These are phyloP conservation scores for Quercus berberidifolia DNA, from an alignment of 306 rosid species.

Conservation along the genomic window DNA sequence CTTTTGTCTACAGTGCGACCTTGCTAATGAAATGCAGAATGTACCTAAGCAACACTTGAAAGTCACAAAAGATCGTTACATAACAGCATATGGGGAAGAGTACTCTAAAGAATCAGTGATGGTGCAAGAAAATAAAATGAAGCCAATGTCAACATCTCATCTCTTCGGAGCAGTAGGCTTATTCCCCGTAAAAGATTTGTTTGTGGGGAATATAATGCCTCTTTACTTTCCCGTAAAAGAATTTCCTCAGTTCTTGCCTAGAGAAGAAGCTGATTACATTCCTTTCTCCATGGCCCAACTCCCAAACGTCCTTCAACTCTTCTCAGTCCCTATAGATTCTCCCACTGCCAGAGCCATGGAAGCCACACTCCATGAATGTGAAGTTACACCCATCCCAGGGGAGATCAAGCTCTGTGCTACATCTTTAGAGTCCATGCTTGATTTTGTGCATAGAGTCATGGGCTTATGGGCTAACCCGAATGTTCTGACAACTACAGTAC, in stretches of 20 bases:
- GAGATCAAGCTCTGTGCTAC: slow-evolving; percentile 54
- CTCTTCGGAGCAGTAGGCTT: slow-evolving; percentile 48
- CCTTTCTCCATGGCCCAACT: slow-evolving; percentile 50
- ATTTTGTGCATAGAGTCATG: slow-evolving; percentile 28
- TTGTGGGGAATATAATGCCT: slow-evolving; percentile 44
- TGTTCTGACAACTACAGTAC: slow-evolving; percentile 30
- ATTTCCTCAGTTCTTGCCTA: slow-evolving; percentile 30
- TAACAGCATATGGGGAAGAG: not conserved
- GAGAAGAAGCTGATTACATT: slow-evolving; percentile 43
- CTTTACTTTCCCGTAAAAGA: slow-evolving; percentile 43
- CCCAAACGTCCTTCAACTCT: slow-evolving; percentile 48
- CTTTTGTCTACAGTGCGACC: not conserved
- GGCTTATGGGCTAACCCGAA: slow-evolving; percentile 15
- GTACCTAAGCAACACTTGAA: too few species aligned
- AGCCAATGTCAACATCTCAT: slow-evolving; percentile 1
- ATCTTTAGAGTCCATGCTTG: slow-evolving; percentile 51
- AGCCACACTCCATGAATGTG: slow-evolving; percentile 39
- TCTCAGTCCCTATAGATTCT: slow-evolving; percentile 42
- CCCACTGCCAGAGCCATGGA: slow-evolving; percentile 34
- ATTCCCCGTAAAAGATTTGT: slow-evolving; percentile 38
- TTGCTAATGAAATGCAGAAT: not conserved
- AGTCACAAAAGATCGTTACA: not conserved
- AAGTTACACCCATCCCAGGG: slow-evolving; percentile 26
- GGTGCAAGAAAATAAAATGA: slow-evolving; percentile 7
- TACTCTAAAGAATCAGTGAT: not conserved